Conservation (phyloP, 768 basidiomycete species). For the Leccinum subgranulosum region DNA sequence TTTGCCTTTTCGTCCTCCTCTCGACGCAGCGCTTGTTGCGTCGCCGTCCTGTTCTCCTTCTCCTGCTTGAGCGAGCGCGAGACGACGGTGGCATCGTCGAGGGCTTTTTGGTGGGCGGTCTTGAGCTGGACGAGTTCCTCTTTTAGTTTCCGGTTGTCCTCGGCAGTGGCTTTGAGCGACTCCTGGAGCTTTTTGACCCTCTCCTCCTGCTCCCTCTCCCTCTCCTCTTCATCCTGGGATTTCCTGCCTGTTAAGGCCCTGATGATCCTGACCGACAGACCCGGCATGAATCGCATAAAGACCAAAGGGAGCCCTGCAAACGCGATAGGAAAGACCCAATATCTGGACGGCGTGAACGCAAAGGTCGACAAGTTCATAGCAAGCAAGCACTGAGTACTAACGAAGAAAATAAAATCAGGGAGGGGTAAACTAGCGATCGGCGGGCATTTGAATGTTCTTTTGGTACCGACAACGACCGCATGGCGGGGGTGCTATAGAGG, state of each 20-base stretch:
- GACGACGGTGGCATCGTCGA: constrained; percentile 11
- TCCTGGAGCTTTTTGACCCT: constrained; percentile 18
- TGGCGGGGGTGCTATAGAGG: constrained; percentile 21
- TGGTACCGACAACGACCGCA: constrained; percentile 25
- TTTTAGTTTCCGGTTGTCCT: constrained; percentile 20
- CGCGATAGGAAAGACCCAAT: constrained; percentile 28
- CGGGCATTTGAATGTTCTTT: constrained; percentile 24
- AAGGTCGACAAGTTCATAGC: constrained; percentile 31
- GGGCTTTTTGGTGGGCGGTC: neutral
- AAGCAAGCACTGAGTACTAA: constrained; percentile 12
- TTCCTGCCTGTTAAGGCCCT: neutral
- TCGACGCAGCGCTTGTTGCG: constrained; percentile 18
- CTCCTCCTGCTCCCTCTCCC: constrained; percentile 12
- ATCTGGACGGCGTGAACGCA: constrained; percentile 25
- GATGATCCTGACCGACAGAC: neutral
- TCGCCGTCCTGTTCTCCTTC: constrained; percentile 11
- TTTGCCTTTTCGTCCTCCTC: constrained; percentile 22
- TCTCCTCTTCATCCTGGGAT: constrained; percentile 23
- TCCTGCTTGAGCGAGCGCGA: constrained; percentile 19
- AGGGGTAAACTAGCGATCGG: constrained; percentile 10
- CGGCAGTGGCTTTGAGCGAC: neutral
- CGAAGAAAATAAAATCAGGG: neutral
- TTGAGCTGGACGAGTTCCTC: constrained; percentile 17
- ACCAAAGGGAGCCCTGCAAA: constrained; percentile 27
- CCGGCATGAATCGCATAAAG: constrained; percentile 15